Evolutionary conservation across 73 alveolate genomes (phyloP), one percentile per base, ranked within the genome.

Genomic region (Uronychia setigera): DNA sequence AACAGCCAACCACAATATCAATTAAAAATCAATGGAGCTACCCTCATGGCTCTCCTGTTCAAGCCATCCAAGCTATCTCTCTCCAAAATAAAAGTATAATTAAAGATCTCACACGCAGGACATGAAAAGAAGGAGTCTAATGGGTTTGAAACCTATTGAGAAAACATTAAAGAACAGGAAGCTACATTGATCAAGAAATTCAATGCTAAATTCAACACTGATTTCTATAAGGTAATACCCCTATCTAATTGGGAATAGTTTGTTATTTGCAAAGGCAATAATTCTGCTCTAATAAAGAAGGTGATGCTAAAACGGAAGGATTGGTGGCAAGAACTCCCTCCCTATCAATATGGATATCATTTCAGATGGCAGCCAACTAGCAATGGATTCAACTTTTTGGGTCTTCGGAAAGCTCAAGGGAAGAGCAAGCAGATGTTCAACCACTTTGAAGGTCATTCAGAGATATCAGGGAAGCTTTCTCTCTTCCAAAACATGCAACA

Each of bases 381-480:
- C 67, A 5, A 46, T 46, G 67, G 67, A 19, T 46, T 46, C 67
- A 46, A 46, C 67, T 46, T 11, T 19, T 46, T 11, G 67, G 19
- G 67, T 46, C 67, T 46, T 46, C n/a, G n/a, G n/a, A 46, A 46
- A 19, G n/a, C 5, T 46, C 5, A 46, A 5, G n/a, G n/a, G 67
- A 46, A 46, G 67, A 46, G 67, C 59, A 35, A 46, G 26, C 32
- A 77, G 79, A 31, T 85, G 74, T 30, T 59, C 46, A 85, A 85
- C 79, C 91, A 85, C 59, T 35, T 85, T 14, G 91, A 85, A 31
- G 59, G 80, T 27, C 91, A 85, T 78, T 25, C 31, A 32, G 91
- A 85, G 33, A 78, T 85, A 1, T 77, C 91, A 1, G 77, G 81
- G 59, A 85, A 85, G 35, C 86, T 74, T 35, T 80, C 76, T 32